phyloP scores from a whole-genome alignment of 2,329 filamentous ascomycete species.

The Tolypocladium tundrense region DNA sequence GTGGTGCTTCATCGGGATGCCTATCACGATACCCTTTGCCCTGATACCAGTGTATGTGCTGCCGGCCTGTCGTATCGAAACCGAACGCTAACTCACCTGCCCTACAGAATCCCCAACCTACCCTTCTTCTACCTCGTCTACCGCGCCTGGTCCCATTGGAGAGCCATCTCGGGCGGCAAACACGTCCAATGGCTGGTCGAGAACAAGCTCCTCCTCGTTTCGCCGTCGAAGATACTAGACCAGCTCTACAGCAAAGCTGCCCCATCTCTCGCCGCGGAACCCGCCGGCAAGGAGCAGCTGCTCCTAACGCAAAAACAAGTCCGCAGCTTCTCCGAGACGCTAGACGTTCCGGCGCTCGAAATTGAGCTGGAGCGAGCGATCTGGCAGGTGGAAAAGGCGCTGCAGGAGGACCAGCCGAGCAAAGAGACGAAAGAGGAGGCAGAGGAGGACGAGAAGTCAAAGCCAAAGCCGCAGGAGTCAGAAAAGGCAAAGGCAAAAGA shows the following conservation, averaged over 20 bases:
- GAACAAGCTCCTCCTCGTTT: conserved; percentile 57
- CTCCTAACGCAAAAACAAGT: conserved; percentile 43
- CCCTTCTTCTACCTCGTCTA: conserved; percentile 96
- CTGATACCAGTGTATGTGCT: conserved; percentile 70
- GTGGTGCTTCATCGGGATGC: conserved; percentile 75
- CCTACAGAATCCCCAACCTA: conserved; percentile 69
- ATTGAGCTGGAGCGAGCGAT: conserved; percentile 67
- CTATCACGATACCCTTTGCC: conserved; percentile 71
- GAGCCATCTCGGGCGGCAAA: conserved; percentile 72
- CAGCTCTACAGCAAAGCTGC: conserved; percentile 50
- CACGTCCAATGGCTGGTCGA: conserved; percentile 75
- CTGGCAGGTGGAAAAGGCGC: conserved; percentile 54
- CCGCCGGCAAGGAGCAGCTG: conserved; percentile 19
- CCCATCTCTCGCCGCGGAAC: conserved; percentile 7
- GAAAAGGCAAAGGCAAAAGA: background rate
- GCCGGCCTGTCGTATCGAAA: background rate
- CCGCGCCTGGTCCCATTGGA: conserved; percentile 85
- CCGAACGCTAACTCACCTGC: background rate
- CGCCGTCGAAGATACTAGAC: conserved; percentile 61
- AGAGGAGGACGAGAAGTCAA: background rate
- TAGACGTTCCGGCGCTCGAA: conserved; percentile 60
- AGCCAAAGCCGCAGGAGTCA: background rate
- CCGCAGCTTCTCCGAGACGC: conserved; percentile 45
- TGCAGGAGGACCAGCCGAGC: conserved; percentile 26
- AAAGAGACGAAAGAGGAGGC: conserved; percentile 3